phyloP scores from a whole-genome alignment of 2,329 filamentous ascomycete species.

The Aspergillus amoenus region DNA sequence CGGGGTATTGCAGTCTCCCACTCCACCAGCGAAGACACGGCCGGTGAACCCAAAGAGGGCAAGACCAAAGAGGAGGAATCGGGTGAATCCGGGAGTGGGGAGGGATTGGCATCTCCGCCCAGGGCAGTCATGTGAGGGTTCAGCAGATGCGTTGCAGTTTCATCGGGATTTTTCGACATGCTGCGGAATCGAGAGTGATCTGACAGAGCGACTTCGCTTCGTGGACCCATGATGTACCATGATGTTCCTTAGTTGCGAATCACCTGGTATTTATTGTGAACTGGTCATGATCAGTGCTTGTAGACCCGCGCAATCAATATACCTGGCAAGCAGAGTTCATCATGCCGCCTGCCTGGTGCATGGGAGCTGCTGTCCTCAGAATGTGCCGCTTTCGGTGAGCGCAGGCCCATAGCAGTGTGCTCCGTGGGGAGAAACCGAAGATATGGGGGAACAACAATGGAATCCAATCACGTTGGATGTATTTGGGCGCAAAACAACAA shows the following conservation, averaged over 20 bases:
- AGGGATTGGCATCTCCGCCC: constrained; percentile 23
- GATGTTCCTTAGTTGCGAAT: background rate
- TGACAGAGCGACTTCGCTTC: background rate
- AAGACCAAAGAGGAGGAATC: constrained; percentile 20
- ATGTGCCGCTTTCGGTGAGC: background rate
- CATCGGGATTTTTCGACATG: background rate
- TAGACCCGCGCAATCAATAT: no score
- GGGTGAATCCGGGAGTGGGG: constrained; percentile 24
- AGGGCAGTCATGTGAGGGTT: constrained; percentile 25
- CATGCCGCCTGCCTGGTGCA: no score
- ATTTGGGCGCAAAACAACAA: background rate
- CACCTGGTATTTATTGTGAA: background rate
- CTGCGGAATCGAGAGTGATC: background rate
- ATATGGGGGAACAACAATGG: background rate
- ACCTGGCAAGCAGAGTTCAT: no score
- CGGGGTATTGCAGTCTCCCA: constrained; percentile 20
- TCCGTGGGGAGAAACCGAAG: background rate
- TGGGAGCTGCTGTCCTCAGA: no score
- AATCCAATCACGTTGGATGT: background rate
- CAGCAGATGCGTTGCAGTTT: background rate
- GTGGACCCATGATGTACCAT: background rate
- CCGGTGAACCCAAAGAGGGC: constrained; percentile 36
- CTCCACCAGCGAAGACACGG: constrained; percentile 10
- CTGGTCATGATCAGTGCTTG: background rate
- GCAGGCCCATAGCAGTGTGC: background rate